These are phyloP conservation scores for Kwoniella dejecticola DNA, from an alignment of 768 basidiomycete genomes.

Conservation along the genomic window DNA sequence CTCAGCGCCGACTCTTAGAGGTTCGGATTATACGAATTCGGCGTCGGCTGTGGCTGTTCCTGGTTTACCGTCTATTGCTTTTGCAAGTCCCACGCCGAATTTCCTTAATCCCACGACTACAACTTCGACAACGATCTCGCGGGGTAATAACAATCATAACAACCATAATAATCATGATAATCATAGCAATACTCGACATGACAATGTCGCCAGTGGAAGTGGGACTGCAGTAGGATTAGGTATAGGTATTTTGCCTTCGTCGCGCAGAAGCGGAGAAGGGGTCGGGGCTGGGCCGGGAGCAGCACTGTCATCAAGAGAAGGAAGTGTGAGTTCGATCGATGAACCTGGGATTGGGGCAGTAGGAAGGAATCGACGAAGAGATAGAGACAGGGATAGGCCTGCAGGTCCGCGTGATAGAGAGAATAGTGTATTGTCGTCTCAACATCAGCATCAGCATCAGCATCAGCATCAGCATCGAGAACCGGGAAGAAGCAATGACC, in stretches of 20 bases:
- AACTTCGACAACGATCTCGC: too few species aligned
- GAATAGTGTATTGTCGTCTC: too few species aligned
- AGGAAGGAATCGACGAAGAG: background rate
- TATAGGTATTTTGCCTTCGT: too few species aligned
- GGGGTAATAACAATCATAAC: too few species aligned
- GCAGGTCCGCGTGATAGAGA: too few species aligned
- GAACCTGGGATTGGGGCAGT: background rate
- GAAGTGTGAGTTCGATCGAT: conserved; percentile 16
- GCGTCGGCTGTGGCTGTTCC: conserved; percentile 1
- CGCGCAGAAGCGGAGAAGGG: conserved; percentile 3
- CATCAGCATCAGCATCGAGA: too few species aligned
- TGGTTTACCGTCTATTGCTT: conserved; percentile 19
- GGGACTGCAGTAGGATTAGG: background rate
- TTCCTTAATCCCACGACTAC: conserved; percentile 16
- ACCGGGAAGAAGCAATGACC: too few species aligned
- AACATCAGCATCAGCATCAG: too few species aligned
- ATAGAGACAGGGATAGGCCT: background rate
- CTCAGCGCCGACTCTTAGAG: conserved; percentile 10
- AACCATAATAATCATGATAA: too few species aligned
- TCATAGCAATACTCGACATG: too few species aligned
- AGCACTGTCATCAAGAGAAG: background rate
- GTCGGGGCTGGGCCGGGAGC: too few species aligned
- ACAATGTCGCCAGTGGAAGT: background rate
- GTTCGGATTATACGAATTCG: conserved; percentile 2
- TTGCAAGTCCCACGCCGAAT: conserved; percentile 15